Evolutionary conservation across 169 alveolate species (phyloP).

Genomic region (Plasmodium cynomolgi): DNA sequence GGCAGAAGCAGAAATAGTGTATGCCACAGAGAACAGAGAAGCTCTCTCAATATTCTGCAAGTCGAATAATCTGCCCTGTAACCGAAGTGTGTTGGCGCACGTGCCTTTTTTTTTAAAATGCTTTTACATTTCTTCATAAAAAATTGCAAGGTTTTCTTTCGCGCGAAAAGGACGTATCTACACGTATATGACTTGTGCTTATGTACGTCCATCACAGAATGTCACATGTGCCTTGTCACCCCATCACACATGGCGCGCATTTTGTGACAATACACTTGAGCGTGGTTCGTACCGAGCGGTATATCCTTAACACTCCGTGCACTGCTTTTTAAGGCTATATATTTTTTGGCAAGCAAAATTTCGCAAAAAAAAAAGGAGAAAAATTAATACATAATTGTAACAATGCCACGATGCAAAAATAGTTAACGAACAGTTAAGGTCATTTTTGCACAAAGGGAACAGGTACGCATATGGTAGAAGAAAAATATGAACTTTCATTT

Average conservation of each 20-base stretch:
- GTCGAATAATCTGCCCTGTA: neutral
- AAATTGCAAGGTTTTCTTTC: neutral
- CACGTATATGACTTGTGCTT: neutral
- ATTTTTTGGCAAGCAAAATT: neutral
- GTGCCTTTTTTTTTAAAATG: neutral
- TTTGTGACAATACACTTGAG: neutral
- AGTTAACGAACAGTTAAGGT: neutral
- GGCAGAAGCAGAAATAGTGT: neutral
- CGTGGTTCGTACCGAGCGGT: neutral
- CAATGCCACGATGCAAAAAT: neutral
- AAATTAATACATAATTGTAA: neutral
- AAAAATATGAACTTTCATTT: neutral
- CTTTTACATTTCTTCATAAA: neutral
- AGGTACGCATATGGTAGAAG: neutral
- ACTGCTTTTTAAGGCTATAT: neutral
- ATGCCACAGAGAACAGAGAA: neutral
- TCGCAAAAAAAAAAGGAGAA: neutral
- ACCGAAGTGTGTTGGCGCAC: neutral
- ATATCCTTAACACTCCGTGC: neutral
- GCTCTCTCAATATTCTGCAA: neutral
- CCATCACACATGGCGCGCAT: neutral
- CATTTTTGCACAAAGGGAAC: neutral
- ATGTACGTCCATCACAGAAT: neutral
- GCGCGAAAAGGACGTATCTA: neutral
- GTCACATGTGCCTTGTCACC: neutral